Base-by-base conservation (phyloP, 306 rosid species). In the Corylus avellana region DNA sequence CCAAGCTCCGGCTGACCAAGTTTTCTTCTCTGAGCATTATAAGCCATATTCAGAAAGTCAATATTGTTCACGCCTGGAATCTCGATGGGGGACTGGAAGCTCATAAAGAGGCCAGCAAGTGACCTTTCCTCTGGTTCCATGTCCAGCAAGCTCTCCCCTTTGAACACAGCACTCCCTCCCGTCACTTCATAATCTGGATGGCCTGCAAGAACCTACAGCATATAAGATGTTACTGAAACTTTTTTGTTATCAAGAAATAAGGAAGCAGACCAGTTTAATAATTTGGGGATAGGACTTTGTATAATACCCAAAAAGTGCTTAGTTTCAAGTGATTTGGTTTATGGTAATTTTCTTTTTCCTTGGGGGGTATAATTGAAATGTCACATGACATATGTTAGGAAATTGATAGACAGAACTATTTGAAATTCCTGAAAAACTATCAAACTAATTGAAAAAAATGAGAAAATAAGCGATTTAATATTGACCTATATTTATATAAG, bases 161-260 rank as follows among this genome's bases (percentile, higher is more conserved):
- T 95, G 78, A 91, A 95, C 77, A 87, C 80, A 16, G 87, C 89
- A 1, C 89, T 91, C 0, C 98, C 98, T 64, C 94, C 97, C 0
- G 97, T 95, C 8, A 92, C 96, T 78, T 89, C 92, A 78, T 95
- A 95, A 76, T 95, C 98, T 1, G 98, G 98, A 81, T 95, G 98
- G 29, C 98, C 98, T 53, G 87, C 98, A 77, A 88, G 94, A 84
- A 83, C 97, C 98, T 93, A 77, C 63, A 77, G 75, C 56, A 13
- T 56, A 4, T 20, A 20, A 27, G 44, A n/a, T 50, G 71, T 59
- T 44, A 16, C 42, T 56, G n/a, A 58, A 55, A 56, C 10, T 0
- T 39, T 53, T 72, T 72, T n/a, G 62, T n/a, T 12, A 42, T 44
- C 5, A 69, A 44, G 73, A 46, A 44, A 69, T 18, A 44, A 46